phyloP scores from a whole-genome alignment of 306 rosid species.

The Acacia acuminata region DNA sequence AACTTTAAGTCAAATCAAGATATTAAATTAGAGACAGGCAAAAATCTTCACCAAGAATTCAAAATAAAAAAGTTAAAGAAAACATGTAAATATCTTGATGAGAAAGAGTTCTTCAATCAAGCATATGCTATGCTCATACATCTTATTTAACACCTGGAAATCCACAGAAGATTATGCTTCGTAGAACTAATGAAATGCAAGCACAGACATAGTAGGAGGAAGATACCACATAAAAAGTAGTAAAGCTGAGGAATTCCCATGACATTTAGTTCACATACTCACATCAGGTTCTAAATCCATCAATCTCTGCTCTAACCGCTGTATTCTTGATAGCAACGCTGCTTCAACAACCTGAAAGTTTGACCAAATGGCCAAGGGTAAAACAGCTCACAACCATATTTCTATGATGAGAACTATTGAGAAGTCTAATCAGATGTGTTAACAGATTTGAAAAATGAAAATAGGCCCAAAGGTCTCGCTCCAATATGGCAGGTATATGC shows the following conservation, averaged over 20 bases:
- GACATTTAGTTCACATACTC: constrained; percentile 61
- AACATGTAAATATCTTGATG: constrained; percentile 2
- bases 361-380: constrained; percentile 16
- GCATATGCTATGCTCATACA: constrained; percentile 10
- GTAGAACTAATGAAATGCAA: constrained; percentile 24
- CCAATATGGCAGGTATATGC: neutral
- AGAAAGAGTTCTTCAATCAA: neutral
- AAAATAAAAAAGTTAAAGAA: constrained; percentile 18
- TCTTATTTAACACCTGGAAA: neutral
- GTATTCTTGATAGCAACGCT: constrained; percentile 88
- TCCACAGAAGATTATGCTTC: constrained; percentile 7
- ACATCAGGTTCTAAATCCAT: constrained; percentile 95
- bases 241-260: constrained; percentile 19
- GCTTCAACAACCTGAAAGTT: constrained; percentile 91
- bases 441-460: neutral
- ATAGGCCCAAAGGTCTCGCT: neutral
- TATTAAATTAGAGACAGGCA: constrained; percentile 13
- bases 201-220: constrained; percentile 1
- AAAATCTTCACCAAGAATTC: neutral
- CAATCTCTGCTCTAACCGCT: constrained; percentile 73
- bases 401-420: neutral
- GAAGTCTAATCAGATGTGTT: neutral
- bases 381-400: constrained; percentile 15
- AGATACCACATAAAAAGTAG: constrained; percentile 1
- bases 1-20: constrained; percentile 24